Base-by-base conservation (phyloP, 305 asterid species). In the Fraxinus platypoda region DNA sequence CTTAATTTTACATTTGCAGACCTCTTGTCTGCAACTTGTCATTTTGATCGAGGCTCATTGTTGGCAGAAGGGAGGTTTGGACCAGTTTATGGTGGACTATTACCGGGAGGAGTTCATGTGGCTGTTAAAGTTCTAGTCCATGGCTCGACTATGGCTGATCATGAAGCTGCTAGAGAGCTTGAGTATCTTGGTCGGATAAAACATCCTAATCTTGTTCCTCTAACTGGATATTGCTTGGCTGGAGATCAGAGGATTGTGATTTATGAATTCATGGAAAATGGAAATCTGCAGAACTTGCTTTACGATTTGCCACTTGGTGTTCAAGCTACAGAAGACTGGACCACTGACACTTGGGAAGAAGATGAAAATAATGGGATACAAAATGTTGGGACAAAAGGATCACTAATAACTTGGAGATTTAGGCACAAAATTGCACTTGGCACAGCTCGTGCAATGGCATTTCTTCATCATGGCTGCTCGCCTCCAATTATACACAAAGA, bases 401-500 rank as follows among this genome's bases (percentile, higher is more conserved):
- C 93, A 34, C 81, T 88, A 43, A 89, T 92, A 1, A 92, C 88
- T 5, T 95, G 97, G 99, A 80, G 88, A 82, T 94, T 91, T 52
- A 88, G 98, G 92, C 97, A 91, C 84, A 94, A 91, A 68, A 90
- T 94, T 7, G 97, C 93, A 2, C 92, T 95, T 8, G 98, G 99
- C 79, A 90, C 95, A 0, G 97, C 99, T 52, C 94, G 99, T 75
- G 98, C 98, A 2, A 90, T 95, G 34, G 98, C 99, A 7, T 95
- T 89, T 85, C 98, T 95, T 74, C 99, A 95, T 87, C 98, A 95
- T 54, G 99, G 99, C 17, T 95, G 99, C 76, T 95, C 94, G 3
- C 99, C 99, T 77, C 95, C 99, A 0, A 95, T 95, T 80, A 91
- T 94, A 71, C 99, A 95, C 83, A 83, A 98, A 78, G 99, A 95